These are phyloP conservation scores for Malassezia sp. DNA, from an alignment of 1,284 basidiomycete species.

Conservation along the genomic window DNA sequence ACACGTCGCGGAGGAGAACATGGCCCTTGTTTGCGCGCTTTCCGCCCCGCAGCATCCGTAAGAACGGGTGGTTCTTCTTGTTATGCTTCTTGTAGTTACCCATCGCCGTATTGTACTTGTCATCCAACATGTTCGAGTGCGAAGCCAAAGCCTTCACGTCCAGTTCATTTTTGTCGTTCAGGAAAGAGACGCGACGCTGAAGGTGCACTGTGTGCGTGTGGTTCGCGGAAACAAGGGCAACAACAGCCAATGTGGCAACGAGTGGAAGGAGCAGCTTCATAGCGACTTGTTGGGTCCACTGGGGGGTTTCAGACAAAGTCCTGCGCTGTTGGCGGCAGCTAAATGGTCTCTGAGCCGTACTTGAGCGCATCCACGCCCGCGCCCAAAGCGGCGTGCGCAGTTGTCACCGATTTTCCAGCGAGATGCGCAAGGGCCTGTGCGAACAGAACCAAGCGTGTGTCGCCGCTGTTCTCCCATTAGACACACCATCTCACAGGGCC, in stretches of 20 bases:
- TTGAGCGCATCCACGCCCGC: slow-evolving; percentile 24
- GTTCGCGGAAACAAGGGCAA: too few species aligned
- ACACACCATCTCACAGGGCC: slow-evolving; percentile 3
- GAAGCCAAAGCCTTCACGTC: background rate
- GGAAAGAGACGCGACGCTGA: background rate
- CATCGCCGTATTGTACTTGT: slow-evolving; percentile 2
- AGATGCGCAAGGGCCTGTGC: too few species aligned
- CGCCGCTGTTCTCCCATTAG: slow-evolving; percentile 34
- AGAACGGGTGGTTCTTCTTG: slow-evolving; percentile 25
- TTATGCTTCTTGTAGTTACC: slow-evolving; percentile 30
- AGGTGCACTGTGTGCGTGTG: too few species aligned
- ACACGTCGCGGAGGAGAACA: slow-evolving; percentile 28
- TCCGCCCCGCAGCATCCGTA: background rate
- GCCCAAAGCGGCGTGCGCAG: too few species aligned
- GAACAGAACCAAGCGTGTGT: slow-evolving; percentile 21
- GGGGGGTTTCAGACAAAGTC: too few species aligned
- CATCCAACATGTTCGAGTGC: background rate
- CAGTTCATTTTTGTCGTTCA: background rate
- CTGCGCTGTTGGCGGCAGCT: too few species aligned
- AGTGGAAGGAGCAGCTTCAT: too few species aligned
- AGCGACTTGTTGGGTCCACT: too few species aligned
- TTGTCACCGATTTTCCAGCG: too few species aligned
- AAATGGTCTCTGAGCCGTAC: too few species aligned
- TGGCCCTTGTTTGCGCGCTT: slow-evolving; percentile 8
- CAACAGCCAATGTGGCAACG: too few species aligned